phyloP scores from a whole-genome alignment of 1,284 basidiomycete genomes.

The Pyrrhoderma lamaoense region DNA sequence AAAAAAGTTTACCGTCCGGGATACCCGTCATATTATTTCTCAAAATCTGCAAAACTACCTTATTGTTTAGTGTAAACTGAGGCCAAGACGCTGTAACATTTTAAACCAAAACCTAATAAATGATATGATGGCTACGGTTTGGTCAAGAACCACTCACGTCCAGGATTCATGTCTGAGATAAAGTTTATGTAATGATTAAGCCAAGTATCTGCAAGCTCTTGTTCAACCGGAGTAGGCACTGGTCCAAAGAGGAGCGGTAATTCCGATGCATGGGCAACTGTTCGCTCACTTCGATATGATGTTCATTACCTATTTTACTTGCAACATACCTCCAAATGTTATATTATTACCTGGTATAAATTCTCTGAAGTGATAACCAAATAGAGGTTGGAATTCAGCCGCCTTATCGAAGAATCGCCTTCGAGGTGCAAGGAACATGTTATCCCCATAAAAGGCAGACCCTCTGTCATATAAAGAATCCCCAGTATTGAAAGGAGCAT shows the following conservation, averaged over 20 bases:
- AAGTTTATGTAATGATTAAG: conserved; percentile 50
- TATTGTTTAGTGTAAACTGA: conserved; percentile 29
- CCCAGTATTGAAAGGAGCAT: conserved; percentile 48
- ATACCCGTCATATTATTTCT: conserved; percentile 44
- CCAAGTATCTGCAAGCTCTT: conserved; percentile 38
- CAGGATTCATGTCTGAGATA: conserved; percentile 44
- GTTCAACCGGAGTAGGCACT: conserved; percentile 35
- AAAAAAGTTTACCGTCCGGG: conserved; percentile 36
- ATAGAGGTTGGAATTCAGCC: conserved; percentile 38
- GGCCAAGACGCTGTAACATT: conserved; percentile 38
- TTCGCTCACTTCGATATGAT: not conserved
- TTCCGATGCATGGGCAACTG: conserved; percentile 47
- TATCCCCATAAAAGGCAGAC: conserved; percentile 48
- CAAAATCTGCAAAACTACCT: conserved; percentile 39
- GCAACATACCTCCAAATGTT: conserved; percentile 33
- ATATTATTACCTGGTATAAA: conserved; percentile 43
- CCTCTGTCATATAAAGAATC: conserved; percentile 52
- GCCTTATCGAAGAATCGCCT: conserved; percentile 43
- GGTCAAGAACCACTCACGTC: conserved; percentile 29
- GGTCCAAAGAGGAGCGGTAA: conserved; percentile 42
- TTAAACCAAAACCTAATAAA: not conserved
- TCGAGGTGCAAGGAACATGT: conserved; percentile 45
- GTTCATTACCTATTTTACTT: not conserved
- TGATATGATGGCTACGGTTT: not conserved
- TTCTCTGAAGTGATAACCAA: conserved; percentile 48